Evolutionary conservation across 768 basidiomycete species (phyloP).

Genomic region (Lactifluus rugatus): DNA sequence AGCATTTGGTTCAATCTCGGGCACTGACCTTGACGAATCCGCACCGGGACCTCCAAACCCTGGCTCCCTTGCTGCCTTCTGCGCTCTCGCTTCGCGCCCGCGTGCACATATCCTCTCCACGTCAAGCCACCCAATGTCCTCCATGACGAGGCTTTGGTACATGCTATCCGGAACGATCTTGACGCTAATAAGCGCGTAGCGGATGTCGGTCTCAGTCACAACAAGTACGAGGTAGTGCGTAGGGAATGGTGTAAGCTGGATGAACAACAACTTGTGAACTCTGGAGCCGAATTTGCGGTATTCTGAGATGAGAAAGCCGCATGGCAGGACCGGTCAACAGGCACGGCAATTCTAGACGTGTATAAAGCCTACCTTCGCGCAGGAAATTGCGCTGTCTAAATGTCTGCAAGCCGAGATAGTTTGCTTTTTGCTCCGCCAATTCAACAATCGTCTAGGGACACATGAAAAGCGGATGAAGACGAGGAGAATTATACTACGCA

Average conservation of each 20-base stretch:
- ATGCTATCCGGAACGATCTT: constrained; percentile 43
- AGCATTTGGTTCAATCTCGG: not conserved
- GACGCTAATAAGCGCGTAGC: constrained; percentile 72
- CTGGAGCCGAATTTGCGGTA: constrained; percentile 57
- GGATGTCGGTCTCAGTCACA: constrained; percentile 66
- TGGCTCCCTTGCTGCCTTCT: constrained; percentile 26
- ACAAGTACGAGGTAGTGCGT: constrained; percentile 80
- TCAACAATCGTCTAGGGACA: constrained; percentile 67
- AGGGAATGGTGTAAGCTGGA: constrained; percentile 69
- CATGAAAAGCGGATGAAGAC: not conserved
- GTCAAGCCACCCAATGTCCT: constrained; percentile 74
- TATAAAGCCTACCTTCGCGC: constrained; percentile 41
- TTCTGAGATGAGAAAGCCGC: constrained; percentile 38
- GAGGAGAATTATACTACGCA: constrained; percentile 29
- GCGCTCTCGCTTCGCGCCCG: constrained; percentile 18
- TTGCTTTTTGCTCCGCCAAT: constrained; percentile 76
- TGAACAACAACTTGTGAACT: constrained; percentile 56
- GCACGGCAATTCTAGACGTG: not conserved
- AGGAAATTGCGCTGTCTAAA: constrained; percentile 61
- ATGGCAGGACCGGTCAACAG: not conserved
- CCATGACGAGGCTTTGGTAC: constrained; percentile 55
- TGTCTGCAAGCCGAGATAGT: constrained; percentile 70
- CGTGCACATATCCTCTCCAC: constrained; percentile 50
- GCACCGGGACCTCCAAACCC: not conserved
- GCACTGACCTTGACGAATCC: constrained; percentile 11